phyloP scores from a whole-genome alignment of 1,284 basidiomycete genomes.

The Ceratobasidium sp. region DNA sequence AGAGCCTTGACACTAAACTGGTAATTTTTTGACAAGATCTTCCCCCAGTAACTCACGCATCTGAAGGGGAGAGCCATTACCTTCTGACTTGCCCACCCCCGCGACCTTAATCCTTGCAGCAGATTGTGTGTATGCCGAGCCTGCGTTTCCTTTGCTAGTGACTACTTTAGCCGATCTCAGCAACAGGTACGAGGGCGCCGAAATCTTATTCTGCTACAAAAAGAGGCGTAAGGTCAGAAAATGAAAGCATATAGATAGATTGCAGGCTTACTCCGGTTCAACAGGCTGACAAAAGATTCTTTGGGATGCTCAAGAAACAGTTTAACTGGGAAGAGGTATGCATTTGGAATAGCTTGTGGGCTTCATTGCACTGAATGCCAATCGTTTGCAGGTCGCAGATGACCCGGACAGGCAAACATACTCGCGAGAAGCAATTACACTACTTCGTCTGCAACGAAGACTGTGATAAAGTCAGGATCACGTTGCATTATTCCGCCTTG shows the following conservation, averaged over 20 bases:
- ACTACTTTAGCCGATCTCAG: constrained; percentile 75
- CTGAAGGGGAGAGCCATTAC: constrained; percentile 49
- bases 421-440: constrained; percentile 62
- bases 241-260: not conserved
- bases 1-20: constrained; percentile 50
- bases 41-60: constrained; percentile 28
- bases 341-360: not conserved
- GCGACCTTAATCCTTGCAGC: constrained; percentile 81
- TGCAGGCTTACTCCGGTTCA: constrained; percentile 5
- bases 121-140: constrained; percentile 95
- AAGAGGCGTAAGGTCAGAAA: constrained; percentile 81
- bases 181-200: constrained; percentile 56
- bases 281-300: constrained; percentile 91
- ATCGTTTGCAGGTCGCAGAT: constrained; percentile 56
- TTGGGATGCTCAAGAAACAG: constrained; percentile 77
- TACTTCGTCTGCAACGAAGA: constrained; percentile 54
- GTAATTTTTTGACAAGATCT: constrained; percentile 45
- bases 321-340: constrained; percentile 79
- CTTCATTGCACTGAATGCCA: not conserved
- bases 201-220: constrained; percentile 91
- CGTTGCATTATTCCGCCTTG: constrained; percentile 24
- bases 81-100: constrained; percentile 47
- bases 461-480: not conserved
- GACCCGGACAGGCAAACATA: constrained; percentile 60
- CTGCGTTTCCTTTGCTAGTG: constrained; percentile 89